Percentiles rank a stretch among this genome's conserved stretches.
phyloP scores from a whole-genome alignment of 1,284 basidiomycete genomes.

The Athelia sp. region DNA sequence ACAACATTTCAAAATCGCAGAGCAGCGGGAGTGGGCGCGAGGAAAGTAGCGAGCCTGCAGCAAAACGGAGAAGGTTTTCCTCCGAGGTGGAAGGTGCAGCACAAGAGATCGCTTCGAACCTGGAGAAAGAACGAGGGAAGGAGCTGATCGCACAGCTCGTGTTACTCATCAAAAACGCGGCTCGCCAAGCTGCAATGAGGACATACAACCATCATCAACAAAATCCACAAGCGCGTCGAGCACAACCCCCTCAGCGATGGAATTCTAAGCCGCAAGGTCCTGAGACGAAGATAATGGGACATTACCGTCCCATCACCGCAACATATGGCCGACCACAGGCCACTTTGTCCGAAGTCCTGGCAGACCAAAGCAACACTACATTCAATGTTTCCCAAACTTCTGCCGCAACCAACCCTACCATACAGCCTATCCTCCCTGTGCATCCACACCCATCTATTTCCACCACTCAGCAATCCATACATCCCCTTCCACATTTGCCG shows the following conservation, averaged over 20 bases:
- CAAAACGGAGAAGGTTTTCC: conserved; percentile 58
- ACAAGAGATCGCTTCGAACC: conserved; percentile 58
- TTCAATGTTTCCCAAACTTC: background rate
- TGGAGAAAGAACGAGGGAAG: conserved; percentile 58
- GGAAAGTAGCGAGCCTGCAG: conserved; percentile 6
- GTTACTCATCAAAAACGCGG: conserved; percentile 52
- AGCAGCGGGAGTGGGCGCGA: conserved; percentile 7
- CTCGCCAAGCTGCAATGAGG: conserved; percentile 46
- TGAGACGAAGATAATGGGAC: conserved; percentile 23
- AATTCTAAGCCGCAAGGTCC: conserved; percentile 3
- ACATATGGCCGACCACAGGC: conserved; percentile 16
- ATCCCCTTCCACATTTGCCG: conserved; percentile 2
- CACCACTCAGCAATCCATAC: background rate
- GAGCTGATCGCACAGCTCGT: conserved; percentile 59
- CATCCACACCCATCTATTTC: background rate
- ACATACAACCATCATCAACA: conserved; percentile 28
- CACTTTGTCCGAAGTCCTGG: background rate
- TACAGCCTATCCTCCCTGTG: too few relatives aligned
- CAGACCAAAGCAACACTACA: conserved; percentile 3
- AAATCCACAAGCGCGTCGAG: conserved; percentile 1
- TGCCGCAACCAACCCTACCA: too few relatives aligned
- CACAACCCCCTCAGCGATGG: background rate
- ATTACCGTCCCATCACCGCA: conserved; percentile 30
- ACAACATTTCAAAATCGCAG: conserved; percentile 2
- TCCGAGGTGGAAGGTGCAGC: conserved; percentile 78